phyloP scores from a whole-genome alignment of 345 rosid species.

The Acer saccharum region DNA sequence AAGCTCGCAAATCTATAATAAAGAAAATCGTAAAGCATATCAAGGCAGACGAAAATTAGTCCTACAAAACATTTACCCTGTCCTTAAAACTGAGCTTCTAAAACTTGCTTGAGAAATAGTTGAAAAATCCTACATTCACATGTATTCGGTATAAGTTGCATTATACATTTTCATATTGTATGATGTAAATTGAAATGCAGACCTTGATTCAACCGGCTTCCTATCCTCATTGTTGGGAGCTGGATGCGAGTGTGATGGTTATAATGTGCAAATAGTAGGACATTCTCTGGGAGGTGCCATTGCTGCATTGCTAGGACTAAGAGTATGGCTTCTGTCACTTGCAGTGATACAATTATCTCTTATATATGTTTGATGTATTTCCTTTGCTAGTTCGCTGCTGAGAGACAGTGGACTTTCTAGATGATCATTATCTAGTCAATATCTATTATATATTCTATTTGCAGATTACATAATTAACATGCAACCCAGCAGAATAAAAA shows the following conservation, averaged over 20 bases:
- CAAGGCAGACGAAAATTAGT: neutral
- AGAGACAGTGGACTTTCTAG: neutral
- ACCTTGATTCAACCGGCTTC: slow-evolving; percentile 49
- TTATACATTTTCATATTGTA: slow-evolving; percentile 5
- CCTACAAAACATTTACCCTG: neutral
- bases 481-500: neutral
- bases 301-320: slow-evolving; percentile 78
- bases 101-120: neutral
- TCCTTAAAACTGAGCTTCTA: neutral
- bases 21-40: neutral
- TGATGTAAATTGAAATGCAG: slow-evolving; percentile 32
- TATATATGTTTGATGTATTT: neutral
- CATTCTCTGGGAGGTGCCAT: slow-evolving; percentile 97
- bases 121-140: neutral
- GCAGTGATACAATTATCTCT: slow-evolving; percentile 9
- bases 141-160: neutral
- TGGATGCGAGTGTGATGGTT: slow-evolving; percentile 93
- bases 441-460: neutral
- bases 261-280: slow-evolving; percentile 69
- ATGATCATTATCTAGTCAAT: neutral
- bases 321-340: slow-evolving; percentile 50
- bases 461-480: neutral
- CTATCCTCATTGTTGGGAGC: slow-evolving; percentile 78
- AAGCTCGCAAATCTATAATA: neutral
- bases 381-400: neutral